Evolutionary conservation across 441 rosid genomes (phyloP).

Genomic region (Adansonia rubrostipa): DNA sequence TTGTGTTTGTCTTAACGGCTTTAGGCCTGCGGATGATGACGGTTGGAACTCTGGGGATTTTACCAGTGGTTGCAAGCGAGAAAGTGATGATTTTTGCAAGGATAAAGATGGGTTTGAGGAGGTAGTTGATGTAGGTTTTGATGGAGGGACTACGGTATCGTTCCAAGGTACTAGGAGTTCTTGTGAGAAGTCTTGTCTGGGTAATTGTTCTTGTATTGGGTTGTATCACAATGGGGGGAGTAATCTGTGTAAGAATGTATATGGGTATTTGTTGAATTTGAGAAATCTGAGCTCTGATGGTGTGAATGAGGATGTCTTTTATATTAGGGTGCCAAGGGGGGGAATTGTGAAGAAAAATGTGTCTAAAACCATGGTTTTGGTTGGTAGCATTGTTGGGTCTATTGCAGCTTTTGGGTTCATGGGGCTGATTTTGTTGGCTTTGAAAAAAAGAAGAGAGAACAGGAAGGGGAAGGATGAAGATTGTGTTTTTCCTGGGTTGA

Average conservation of each 20-base stretch:
- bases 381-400: conserved; percentile 57
- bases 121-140: conserved; percentile 53
- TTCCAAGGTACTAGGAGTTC: conserved; percentile 48
- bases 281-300: conserved; percentile 51
- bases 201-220: conserved; percentile 73
- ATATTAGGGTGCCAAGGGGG: conserved; percentile 52
- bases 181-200: conserved; percentile 60
- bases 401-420: conserved; percentile 46
- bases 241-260: conserved; percentile 59
- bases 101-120: conserved; percentile 51
- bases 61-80: conserved; percentile 59
- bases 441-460: conserved; percentile 49
- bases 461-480: conserved; percentile 46
- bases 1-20: conserved; percentile 68
- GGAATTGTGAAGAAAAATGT: conserved; percentile 38
- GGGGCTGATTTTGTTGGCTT: conserved; percentile 39
- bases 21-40: conserved; percentile 43
- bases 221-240: conserved; percentile 50
- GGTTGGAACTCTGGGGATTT: conserved; percentile 62
- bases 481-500: conserved; percentile 54
- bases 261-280: conserved; percentile 61
- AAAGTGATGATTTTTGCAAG: conserved; percentile 38
- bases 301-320: conserved; percentile 41
- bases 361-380: conserved; percentile 46
- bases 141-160: conserved; percentile 41